These are phyloP conservation scores for Trichoderma gracile DNA, from an alignment of 2,329 filamentous ascomycete genomes.

Conservation along the genomic window DNA sequence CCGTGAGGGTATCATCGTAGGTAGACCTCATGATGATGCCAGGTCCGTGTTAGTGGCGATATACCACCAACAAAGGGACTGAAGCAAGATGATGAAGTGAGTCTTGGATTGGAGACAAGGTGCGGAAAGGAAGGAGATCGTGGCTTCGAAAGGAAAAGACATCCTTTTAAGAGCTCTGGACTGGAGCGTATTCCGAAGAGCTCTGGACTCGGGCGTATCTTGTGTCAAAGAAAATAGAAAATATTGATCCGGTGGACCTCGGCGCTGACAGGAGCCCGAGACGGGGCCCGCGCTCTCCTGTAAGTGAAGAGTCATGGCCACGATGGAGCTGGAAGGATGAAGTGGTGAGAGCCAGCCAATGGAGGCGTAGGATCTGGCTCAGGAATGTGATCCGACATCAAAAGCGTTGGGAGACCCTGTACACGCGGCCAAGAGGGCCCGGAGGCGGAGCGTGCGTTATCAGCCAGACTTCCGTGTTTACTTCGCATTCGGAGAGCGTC, in stretches of 20 bases:
- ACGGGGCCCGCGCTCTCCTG: constrained; percentile 1
- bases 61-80: constrained; percentile 3
- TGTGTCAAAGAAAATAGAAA: background rate
- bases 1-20: constrained; percentile 31
- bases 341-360: background rate
- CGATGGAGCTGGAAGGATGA: constrained; percentile 13
- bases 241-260: constrained; percentile 11
- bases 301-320: background rate
- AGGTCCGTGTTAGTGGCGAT: constrained; percentile 18
- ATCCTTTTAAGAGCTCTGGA: background rate
- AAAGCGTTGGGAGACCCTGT: background rate
- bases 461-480: background rate
- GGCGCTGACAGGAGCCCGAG: constrained; percentile 18
- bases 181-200: background rate
- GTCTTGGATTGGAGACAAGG: background rate
- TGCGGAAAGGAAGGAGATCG: background rate
- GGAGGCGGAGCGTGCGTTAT: background rate
- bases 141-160: background rate
- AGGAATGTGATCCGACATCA: background rate
- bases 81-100: background rate
- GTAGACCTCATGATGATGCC: constrained; percentile 34
- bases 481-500: constrained; percentile 16
- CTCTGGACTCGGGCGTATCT: background rate
- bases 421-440: constrained; percentile 3
- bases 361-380: constrained; percentile 8